These are phyloP conservation scores for Yarrowia sp. DNA, from an alignment of 805 yeast species.

Conservation along the genomic window DNA sequence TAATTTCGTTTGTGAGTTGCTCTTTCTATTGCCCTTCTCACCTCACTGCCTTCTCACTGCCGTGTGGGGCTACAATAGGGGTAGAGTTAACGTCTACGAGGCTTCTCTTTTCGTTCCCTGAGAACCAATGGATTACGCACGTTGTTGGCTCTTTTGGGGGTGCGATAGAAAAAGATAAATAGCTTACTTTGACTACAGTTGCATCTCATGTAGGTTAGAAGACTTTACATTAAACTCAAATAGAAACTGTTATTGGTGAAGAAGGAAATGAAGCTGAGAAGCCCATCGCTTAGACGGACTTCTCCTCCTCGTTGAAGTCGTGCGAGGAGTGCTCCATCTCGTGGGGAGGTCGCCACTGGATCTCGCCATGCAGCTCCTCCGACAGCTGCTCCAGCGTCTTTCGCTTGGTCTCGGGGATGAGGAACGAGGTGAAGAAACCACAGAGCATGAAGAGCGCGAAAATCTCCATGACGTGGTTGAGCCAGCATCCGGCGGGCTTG, in stretches of 20 bases:
- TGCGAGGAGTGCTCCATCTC: conserved; percentile 19
- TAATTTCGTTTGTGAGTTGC: no score
- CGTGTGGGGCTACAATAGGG: conserved; percentile 9
- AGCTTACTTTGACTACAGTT: background rate
- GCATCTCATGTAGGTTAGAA: conserved; percentile 20
- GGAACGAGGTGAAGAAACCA: conserved; percentile 69
- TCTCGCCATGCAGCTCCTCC: conserved; percentile 82
- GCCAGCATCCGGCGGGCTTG: conserved; percentile 68
- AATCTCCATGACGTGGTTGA: conserved; percentile 92
- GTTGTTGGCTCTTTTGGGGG: background rate
- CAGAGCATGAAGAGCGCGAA: conserved; percentile 91
- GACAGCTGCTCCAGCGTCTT: conserved; percentile 83
- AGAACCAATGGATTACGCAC: conserved; percentile 31
- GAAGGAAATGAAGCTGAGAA: conserved; percentile 11
- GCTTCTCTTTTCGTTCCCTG: no score
- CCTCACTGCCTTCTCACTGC: background rate
- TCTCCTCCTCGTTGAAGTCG: conserved; percentile 31
- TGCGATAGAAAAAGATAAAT: background rate
- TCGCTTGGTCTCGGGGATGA: conserved; percentile 91
- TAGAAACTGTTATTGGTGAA: conserved; percentile 1
- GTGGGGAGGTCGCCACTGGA: conserved; percentile 29
- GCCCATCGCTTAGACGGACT: conserved; percentile 12
- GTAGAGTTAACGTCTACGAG: background rate
- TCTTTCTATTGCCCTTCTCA: no score
- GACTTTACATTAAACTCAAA: conserved; percentile 33